Conservation (phyloP, 2,329 filamentous ascomycete species). For the Orbilia oligospora region DNA sequence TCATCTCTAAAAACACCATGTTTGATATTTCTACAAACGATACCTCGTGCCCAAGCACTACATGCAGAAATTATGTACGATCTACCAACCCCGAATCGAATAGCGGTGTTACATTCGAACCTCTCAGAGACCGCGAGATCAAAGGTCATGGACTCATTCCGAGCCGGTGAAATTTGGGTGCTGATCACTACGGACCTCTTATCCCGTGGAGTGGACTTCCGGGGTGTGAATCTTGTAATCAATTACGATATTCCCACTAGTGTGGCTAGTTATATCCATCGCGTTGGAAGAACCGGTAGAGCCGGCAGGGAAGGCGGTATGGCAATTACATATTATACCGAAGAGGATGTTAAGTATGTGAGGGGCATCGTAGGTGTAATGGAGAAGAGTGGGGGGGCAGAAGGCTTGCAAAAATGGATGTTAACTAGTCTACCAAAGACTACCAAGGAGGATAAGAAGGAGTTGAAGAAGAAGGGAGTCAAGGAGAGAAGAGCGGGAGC, state of each 20-base stretch:
- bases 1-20: constrained; percentile 85
- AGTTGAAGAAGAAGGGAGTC: constrained; percentile 75
- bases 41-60: constrained; percentile 87
- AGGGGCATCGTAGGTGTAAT: constrained; percentile 96
- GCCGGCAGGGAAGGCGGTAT: constrained; percentile 89
- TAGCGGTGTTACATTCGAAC: constrained; percentile 90
- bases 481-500: constrained; percentile 57
- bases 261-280: constrained; percentile 90
- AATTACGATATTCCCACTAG: constrained; percentile 98
- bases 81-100: constrained; percentile 84
- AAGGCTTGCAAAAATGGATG: constrained; percentile 84
- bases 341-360: constrained; percentile 90
- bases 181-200: constrained; percentile 96
- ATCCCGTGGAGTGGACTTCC: constrained; percentile 92
- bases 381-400: constrained; percentile 75
- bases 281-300: constrained; percentile 89
- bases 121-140: constrained; percentile 82
- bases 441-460: constrained; percentile 85
- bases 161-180: constrained; percentile 93
- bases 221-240: constrained; percentile 93
- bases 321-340: constrained; percentile 93
- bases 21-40: constrained; percentile 95
- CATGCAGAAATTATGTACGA: constrained; percentile 94
- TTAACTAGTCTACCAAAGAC: constrained; percentile 87
- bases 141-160: constrained; percentile 88